These are phyloP conservation scores for Chaetoscypha palmicola DNA, from an alignment of 2,329 filamentous ascomycete species.

Conservation along the genomic window DNA sequence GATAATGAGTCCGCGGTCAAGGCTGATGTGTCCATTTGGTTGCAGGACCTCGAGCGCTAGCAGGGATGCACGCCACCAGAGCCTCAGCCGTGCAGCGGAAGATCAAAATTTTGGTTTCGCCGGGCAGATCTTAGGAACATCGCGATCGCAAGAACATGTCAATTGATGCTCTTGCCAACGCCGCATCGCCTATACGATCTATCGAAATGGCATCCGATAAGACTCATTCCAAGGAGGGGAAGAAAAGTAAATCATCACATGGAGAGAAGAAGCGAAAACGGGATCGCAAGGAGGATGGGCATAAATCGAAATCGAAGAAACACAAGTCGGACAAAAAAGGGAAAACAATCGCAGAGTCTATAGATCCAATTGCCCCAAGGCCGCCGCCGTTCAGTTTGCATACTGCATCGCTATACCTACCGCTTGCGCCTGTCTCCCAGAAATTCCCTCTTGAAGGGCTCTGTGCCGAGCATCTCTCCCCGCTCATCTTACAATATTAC, in stretches of 20 bases:
- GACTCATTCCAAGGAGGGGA: slow-evolving; percentile 28
- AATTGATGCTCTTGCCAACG: slow-evolving; percentile 20
- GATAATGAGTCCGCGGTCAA: neutral
- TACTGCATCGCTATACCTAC: slow-evolving; percentile 73
- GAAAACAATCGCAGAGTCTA: neutral
- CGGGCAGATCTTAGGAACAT: neutral
- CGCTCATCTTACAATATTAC: slow-evolving; percentile 70
- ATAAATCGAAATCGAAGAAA: slow-evolving; percentile 40
- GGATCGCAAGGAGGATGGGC: slow-evolving; percentile 34
- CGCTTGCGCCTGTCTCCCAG: slow-evolving; percentile 65
- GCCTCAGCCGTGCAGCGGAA: slow-evolving; percentile 13
- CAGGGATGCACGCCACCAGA: slow-evolving; percentile 6
- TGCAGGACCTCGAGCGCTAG: slow-evolving; percentile 22
- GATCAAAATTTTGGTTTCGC: slow-evolving; percentile 12
- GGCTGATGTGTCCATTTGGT: slow-evolving; percentile 9
- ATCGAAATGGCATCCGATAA: slow-evolving; percentile 20
- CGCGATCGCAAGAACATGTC: slow-evolving; percentile 17
- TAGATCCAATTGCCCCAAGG: neutral
- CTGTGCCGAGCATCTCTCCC: slow-evolving; percentile 67
- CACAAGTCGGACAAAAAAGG: slow-evolving; percentile 35
- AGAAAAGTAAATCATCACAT: slow-evolving; percentile 32
- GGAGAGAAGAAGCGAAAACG: slow-evolving; percentile 39
- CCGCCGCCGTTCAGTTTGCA: slow-evolving; percentile 69
- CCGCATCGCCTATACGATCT: slow-evolving; percentile 1
- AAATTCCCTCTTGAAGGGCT: slow-evolving; percentile 62